phyloP scores from a whole-genome alignment of 345 rosid species.

The Bruguiera parviflora region DNA sequence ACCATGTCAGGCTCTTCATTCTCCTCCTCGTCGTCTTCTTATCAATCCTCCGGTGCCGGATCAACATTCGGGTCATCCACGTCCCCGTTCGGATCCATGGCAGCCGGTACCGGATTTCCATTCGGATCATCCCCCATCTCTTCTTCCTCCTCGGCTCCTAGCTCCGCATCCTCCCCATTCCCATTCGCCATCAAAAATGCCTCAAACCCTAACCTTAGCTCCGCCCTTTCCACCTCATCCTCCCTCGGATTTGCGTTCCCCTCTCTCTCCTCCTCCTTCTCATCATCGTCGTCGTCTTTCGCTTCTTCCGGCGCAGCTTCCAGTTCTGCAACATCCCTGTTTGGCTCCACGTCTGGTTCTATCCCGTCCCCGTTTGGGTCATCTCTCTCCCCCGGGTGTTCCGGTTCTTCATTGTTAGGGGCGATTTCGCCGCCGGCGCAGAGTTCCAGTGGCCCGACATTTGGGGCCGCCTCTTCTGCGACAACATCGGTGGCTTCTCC shows the following conservation, averaged over 20 bases:
- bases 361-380: slow-evolving; percentile 28
- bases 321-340: slow-evolving; percentile 2
- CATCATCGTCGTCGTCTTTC: too few relatives aligned
- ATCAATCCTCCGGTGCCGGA: neutral
- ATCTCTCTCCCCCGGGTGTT: slow-evolving; percentile 24
- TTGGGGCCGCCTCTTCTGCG: slow-evolving; percentile 15
- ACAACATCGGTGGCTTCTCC: neutral
- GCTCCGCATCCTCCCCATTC: slow-evolving; percentile 23
- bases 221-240: slow-evolving; percentile 13
- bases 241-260: slow-evolving; percentile 15
- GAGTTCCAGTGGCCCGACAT: neutral
- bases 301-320: neutral
- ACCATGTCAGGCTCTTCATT: slow-evolving; percentile 39
- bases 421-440: slow-evolving; percentile 1
- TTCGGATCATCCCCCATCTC: slow-evolving; percentile 32
- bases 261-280: neutral
- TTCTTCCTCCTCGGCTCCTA: slow-evolving; percentile 19
- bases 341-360: slow-evolving; percentile 18
- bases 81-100: slow-evolving; percentile 35
- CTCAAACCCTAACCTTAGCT: slow-evolving; percentile 10
- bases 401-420: slow-evolving; percentile 25
- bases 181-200: slow-evolving; percentile 5
- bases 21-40: slow-evolving; percentile 11
- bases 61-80: slow-evolving; percentile 42
- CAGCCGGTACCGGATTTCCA: slow-evolving; percentile 11